A percentile compares a stretch with the other conserved stretches of the same genome.
These are phyloP conservation scores for Ogataea philodendri DNA, from an alignment of 805 yeast species.

Conservation along the genomic window DNA sequence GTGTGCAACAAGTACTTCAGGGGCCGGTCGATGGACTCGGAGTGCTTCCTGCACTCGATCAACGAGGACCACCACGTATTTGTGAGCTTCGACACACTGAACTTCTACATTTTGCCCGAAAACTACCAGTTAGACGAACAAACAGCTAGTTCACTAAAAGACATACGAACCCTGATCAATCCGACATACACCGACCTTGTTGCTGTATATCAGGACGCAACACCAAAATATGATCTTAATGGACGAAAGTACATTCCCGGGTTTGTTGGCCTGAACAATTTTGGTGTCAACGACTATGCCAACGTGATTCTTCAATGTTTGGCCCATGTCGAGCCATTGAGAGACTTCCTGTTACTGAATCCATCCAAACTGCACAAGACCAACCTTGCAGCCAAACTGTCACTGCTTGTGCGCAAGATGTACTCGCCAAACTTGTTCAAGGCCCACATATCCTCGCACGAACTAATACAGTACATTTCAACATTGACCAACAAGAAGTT, in stretches of 20 bases:
- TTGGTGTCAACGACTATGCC: constrained; percentile 49
- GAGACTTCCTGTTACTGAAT: constrained; percentile 44
- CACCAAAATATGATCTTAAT: constrained; percentile 40
- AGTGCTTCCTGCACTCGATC: constrained; percentile 67
- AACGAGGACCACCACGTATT: constrained; percentile 62
- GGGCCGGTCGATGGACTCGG: constrained; percentile 63
- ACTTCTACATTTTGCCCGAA: constrained; percentile 64
- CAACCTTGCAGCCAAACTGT: constrained; percentile 44
- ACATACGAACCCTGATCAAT: constrained; percentile 49
- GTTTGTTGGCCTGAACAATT: constrained; percentile 60
- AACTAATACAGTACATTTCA: constrained; percentile 51
- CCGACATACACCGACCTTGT: constrained; percentile 49
- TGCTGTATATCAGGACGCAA: constrained; percentile 27
- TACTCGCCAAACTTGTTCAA: constrained; percentile 65
- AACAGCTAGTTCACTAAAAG: constrained; percentile 41
- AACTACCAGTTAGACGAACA: constrained; percentile 39
- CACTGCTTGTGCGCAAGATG: constrained; percentile 50
- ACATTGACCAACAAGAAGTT: constrained; percentile 43
- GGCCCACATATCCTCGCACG: constrained; percentile 66
- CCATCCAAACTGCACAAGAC: constrained; percentile 24
- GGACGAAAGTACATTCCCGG: constrained; percentile 56
- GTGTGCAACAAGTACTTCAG: constrained; percentile 71
- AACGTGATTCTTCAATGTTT: constrained; percentile 57
- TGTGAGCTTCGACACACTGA: constrained; percentile 50
- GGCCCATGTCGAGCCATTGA: constrained; percentile 49